Conservation (phyloP, 2,329 filamentous ascomycete genomes). For the Biscogniauxia marginata region DNA sequence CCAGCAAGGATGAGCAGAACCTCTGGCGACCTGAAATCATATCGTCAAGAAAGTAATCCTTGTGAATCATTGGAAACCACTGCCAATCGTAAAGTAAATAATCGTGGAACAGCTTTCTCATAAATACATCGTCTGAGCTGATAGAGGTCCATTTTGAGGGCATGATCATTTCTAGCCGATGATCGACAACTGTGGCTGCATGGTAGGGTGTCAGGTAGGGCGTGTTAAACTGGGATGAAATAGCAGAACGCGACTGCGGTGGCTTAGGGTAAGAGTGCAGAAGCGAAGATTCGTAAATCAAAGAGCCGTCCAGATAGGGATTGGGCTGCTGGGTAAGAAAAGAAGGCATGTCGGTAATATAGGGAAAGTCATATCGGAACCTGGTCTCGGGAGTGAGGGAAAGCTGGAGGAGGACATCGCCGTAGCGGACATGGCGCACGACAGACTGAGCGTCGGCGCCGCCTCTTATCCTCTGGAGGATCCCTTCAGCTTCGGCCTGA, state of each 20-base stretch:
- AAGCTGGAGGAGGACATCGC: constrained; percentile 39
- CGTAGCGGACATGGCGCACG: constrained; percentile 35
- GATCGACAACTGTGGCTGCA: constrained; percentile 35
- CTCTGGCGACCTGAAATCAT: constrained; percentile 29
- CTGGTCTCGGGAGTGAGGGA: constrained; percentile 37
- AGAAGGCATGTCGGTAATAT: constrained; percentile 31
- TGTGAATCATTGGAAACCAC: constrained; percentile 37
- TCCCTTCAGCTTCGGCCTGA: constrained; percentile 32
- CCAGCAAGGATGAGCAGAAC: constrained; percentile 41
- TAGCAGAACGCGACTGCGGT: neutral
- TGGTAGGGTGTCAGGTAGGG: constrained; percentile 38
- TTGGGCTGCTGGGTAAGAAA: constrained; percentile 26
- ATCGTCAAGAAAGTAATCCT: constrained; percentile 40
- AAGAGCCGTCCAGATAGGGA: constrained; percentile 29
- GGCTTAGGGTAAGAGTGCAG: neutral
- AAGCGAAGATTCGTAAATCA: constrained; percentile 27
- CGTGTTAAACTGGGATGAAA: neutral
- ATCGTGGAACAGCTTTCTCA: constrained; percentile 31
- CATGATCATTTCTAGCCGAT: constrained; percentile 28
- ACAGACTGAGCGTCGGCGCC: constrained; percentile 33
- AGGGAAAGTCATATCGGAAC: constrained; percentile 41
- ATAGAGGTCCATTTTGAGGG: constrained; percentile 39
- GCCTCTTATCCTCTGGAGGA: constrained; percentile 36
- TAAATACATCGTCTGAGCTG: constrained; percentile 34
- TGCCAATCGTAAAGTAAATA: constrained; percentile 37